Evolutionary conservation across 2,329 filamentous ascomycete genomes (phyloP).

Genomic region (Aspergillus fructus): DNA sequence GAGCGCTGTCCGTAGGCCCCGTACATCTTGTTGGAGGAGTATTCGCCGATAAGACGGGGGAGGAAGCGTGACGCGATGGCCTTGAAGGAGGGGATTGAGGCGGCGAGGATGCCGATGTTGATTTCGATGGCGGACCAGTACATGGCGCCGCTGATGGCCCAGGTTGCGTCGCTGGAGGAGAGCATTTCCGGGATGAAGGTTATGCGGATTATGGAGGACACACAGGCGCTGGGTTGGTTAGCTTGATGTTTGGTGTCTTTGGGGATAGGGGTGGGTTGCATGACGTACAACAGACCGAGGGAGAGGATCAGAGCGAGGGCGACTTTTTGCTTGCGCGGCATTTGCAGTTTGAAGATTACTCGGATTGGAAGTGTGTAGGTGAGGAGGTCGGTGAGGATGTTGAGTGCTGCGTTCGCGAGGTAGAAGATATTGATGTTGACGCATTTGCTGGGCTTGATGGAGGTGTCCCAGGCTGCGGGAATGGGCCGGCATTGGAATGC

Average conservation of each 20-base stretch:
- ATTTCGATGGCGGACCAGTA: slow-evolving; percentile 47
- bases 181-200: slow-evolving; percentile 48
- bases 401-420: slow-evolving; percentile 56
- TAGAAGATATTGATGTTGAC: slow-evolving; percentile 52
- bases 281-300: slow-evolving; percentile 48
- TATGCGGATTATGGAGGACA: slow-evolving; percentile 49
- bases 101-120: slow-evolving; percentile 44
- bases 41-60: slow-evolving; percentile 42
- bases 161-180: slow-evolving; percentile 34
- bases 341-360: slow-evolving; percentile 46
- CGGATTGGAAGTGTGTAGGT: slow-evolving; percentile 54
- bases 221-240: slow-evolving; percentile 37
- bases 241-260: too few relatives aligned
- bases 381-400: slow-evolving; percentile 60
- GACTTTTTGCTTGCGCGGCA: slow-evolving; percentile 49
- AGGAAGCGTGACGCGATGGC: slow-evolving; percentile 42
- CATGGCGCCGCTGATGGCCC: slow-evolving; percentile 43
- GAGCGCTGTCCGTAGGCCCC: slow-evolving; percentile 23
- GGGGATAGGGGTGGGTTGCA: neutral
- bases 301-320: slow-evolving; percentile 51
- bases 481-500: slow-evolving; percentile 48
- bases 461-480: slow-evolving; percentile 39
- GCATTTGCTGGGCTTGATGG: slow-evolving; percentile 37
- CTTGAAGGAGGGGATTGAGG: slow-evolving; percentile 44
- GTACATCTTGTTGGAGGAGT: slow-evolving; percentile 27